These are phyloP conservation scores for Exophiala oligosperma DNA, from an alignment of 2,329 filamentous ascomycete genomes.

Conservation along the genomic window DNA sequence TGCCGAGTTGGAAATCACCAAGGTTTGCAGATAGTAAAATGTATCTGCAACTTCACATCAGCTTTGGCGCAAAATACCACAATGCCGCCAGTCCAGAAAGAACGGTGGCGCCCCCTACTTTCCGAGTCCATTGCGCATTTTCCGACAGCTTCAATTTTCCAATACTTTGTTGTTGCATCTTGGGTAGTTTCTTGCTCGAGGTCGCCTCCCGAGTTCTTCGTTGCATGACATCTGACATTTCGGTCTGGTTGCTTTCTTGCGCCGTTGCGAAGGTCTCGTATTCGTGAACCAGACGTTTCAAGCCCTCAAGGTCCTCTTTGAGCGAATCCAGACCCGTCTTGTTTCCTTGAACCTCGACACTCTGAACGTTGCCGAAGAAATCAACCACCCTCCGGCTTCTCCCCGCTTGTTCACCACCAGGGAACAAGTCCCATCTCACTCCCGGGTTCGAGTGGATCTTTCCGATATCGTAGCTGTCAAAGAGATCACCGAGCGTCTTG, in stretches of 20 bases:
- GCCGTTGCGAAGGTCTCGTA: constrained; percentile 28
- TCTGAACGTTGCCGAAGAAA: constrained; percentile 98
- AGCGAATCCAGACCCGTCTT: constrained; percentile 55
- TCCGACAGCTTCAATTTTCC: constrained; percentile 22
- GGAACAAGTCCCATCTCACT: constrained; percentile 92
- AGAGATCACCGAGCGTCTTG: constrained; percentile 87
- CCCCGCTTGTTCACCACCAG: constrained; percentile 74
- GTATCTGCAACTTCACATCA: constrained; percentile 15
- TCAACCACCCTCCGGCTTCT: constrained; percentile 84
- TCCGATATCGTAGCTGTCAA: constrained; percentile 90
- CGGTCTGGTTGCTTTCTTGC: constrained; percentile 26
- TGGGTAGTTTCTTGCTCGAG: neutral
- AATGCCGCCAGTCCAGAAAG: constrained; percentile 32
- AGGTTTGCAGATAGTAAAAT: neutral
- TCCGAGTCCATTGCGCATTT: constrained; percentile 28
- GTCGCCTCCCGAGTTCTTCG: constrained; percentile 9
- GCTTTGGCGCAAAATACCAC: constrained; percentile 32
- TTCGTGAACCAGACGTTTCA: constrained; percentile 62
- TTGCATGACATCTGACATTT: constrained; percentile 16
- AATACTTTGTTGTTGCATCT: constrained; percentile 12
- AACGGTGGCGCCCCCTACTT: constrained; percentile 30
- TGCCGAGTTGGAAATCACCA: neutral
- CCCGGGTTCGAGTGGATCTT: constrained; percentile 95
- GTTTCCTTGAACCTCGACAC: constrained; percentile 76
- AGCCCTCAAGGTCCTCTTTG: constrained; percentile 71